Conservation (phyloP, 1,139 yeast species). For the Magnusiomyces starmeri region DNA sequence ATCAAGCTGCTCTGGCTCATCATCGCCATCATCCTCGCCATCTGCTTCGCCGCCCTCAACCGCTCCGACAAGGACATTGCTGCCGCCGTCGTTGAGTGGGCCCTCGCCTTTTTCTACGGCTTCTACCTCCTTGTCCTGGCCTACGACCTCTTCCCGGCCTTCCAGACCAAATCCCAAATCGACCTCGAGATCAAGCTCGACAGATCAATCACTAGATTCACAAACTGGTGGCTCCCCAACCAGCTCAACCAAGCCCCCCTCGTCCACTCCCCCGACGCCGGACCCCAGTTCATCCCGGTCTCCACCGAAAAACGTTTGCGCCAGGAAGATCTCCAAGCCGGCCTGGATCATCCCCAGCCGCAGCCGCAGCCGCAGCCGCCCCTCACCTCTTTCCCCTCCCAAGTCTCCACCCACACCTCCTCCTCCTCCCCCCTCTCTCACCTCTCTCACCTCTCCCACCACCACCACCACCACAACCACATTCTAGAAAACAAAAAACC, state of each 20-base stretch:
- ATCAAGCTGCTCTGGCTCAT: slow-evolving; percentile 59
- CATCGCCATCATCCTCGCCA: slow-evolving; percentile 63
- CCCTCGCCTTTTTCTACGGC: slow-evolving; percentile 76
- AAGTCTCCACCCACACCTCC: background rate
- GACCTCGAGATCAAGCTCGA: slow-evolving; percentile 18
- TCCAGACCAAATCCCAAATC: slow-evolving; percentile 26
- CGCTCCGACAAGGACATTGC: slow-evolving; percentile 38
- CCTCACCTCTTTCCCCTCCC: background rate
- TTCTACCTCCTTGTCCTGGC: slow-evolving; percentile 56
- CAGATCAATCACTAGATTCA: slow-evolving; percentile 1
- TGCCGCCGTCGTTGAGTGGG: slow-evolving; percentile 73
- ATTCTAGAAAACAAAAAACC: no score
- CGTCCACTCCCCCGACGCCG: no score
- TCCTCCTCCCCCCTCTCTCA: background rate
- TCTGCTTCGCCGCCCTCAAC: slow-evolving; percentile 54
- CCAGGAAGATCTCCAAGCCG: background rate
- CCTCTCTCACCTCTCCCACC: background rate
- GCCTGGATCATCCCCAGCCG: no score
- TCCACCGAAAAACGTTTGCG: background rate
- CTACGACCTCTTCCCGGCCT: slow-evolving; percentile 65
- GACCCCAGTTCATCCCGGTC: no score
- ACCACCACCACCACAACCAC: no score
- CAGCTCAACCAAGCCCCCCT: background rate
- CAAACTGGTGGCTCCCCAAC: background rate
- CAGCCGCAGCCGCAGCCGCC: no score